Percentiles rank a stretch among this genome's conserved stretches.
Evolutionary conservation across 257 asterid genomes (phyloP).

Genomic region (Solanum chilense): DNA sequence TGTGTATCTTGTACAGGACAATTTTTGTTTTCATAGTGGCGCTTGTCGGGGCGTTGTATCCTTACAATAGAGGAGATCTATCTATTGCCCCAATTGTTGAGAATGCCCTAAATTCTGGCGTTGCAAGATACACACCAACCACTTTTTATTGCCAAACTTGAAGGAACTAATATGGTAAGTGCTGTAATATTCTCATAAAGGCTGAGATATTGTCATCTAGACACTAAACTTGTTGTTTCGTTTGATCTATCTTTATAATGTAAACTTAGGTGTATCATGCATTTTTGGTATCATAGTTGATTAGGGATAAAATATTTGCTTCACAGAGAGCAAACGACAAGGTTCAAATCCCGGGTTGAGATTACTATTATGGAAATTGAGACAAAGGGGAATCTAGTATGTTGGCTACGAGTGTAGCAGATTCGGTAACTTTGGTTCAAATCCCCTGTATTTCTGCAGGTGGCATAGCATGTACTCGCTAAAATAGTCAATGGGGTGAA

Average conservation of each 20-base stretch:
- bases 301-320: too few species aligned
- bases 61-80: constrained; percentile 59
- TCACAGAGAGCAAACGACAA: too few species aligned
- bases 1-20: constrained; percentile 24
- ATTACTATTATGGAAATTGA: too few species aligned
- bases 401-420: too few species aligned
- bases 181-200: background rate
- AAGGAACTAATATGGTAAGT: constrained; percentile 62
- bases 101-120: constrained; percentile 55
- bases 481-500: background rate
- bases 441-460: background rate
- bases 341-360: too few species aligned
- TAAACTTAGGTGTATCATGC: background rate
- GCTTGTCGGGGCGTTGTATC: constrained; percentile 57
- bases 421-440: too few species aligned
- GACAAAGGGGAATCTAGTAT: too few species aligned
- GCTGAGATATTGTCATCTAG: background rate
- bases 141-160: constrained; percentile 60
- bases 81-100: constrained; percentile 42
- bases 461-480: background rate
- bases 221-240: background rate
- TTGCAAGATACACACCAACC: constrained; percentile 52
- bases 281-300: background rate
- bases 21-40: constrained; percentile 49
- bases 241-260: background rate